These are phyloP conservation scores for Aspergillus alliaceus DNA, from an alignment of 2,329 filamentous ascomycete genomes.

Conservation along the genomic window DNA sequence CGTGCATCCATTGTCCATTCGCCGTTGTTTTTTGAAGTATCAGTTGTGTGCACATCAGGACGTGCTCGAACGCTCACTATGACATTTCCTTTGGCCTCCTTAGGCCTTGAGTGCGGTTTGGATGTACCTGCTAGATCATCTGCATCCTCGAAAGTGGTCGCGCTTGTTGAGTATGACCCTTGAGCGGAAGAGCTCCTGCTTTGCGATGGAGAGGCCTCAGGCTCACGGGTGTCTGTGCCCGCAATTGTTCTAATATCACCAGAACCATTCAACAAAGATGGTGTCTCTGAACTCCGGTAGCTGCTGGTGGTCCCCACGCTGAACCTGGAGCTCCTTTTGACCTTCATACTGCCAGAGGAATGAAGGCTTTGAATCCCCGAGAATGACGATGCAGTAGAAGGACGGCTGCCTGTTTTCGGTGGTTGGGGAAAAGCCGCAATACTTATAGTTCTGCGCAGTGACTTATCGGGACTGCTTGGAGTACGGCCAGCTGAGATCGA, in stretches of 20 bases:
- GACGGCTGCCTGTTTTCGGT: constrained; percentile 67
- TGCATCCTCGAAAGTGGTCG: constrained; percentile 81
- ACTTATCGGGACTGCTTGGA: constrained; percentile 59
- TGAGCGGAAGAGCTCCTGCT: constrained; percentile 91
- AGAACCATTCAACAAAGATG: constrained; percentile 76
- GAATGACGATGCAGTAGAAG: constrained; percentile 57
- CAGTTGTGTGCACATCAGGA: constrained; percentile 68
- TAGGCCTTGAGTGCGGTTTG: constrained; percentile 39
- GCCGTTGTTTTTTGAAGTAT: constrained; percentile 64
- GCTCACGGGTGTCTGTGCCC: constrained; percentile 63
- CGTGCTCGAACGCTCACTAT: constrained; percentile 92
- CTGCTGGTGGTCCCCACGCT: constrained; percentile 55
- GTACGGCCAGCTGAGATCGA: constrained; percentile 57
- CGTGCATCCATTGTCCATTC: constrained; percentile 93
- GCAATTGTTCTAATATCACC: constrained; percentile 74
- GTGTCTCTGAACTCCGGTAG: constrained; percentile 55
- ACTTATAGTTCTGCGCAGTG: constrained; percentile 82
- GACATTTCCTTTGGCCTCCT: constrained; percentile 89
- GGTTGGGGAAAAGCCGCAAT: constrained; percentile 93
- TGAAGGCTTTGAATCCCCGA: constrained; percentile 35
- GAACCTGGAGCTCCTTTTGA: constrained; percentile 57
- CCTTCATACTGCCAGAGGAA: constrained; percentile 42
- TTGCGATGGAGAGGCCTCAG: constrained; percentile 79
- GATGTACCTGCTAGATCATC: constrained; percentile 53
- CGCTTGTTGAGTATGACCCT: constrained; percentile 87